Base-by-base conservation (phyloP, 2,329 filamentous ascomycete genomes). In the Claviceps digitariae region DNA sequence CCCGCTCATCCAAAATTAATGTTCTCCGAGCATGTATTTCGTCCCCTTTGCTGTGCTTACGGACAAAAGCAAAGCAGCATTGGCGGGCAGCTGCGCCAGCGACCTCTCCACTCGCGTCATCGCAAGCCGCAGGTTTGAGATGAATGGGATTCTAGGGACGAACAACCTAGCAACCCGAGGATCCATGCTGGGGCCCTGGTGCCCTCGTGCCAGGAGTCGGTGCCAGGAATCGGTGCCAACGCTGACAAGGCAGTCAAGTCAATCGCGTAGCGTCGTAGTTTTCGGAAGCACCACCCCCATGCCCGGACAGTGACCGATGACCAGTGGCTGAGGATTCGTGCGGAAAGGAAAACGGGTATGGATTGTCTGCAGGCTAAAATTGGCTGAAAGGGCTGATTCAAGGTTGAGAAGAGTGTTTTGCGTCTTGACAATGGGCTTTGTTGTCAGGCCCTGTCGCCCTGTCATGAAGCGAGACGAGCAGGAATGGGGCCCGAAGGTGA, bases 101-200 rank as follows among this genome's bases (percentile, higher is more conserved):
- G 17, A 40, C n/a, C 43, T 47, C 17, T 25, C 15, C 50, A 27
- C 29, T 9, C 36, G 10, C 49, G 54, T 47, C 43, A 55, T 59
- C 57, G 31, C 31, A 41, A 48, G 58, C 57, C 54, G 57, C 59
- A 58, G 61, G 75, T 79, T 77, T 78, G 76, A 77, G 69, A 69
- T 74, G 74, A 66, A 76, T 74, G 70, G 70, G 67, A 72, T 64
- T 15, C 12, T 21, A n/a, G 34, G 45, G 13, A 48, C 45, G 68
- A 54, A 23, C 41, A 54, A 47, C 40, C 51, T 25, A n/a, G 46
- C 43, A 47, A 21, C 48, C 29, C n/a, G 6, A 23, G 29, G 51
- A 44, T 55, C 58, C 62, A 59, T 44, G 50, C 50, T 15, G 43
- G 50, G 41, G 41, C 15, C 17, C 15, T 17, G 34, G 34, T 38